Conservation (phyloP, 129 eudicot genomes). For the Flaveria robusta region DNA sequence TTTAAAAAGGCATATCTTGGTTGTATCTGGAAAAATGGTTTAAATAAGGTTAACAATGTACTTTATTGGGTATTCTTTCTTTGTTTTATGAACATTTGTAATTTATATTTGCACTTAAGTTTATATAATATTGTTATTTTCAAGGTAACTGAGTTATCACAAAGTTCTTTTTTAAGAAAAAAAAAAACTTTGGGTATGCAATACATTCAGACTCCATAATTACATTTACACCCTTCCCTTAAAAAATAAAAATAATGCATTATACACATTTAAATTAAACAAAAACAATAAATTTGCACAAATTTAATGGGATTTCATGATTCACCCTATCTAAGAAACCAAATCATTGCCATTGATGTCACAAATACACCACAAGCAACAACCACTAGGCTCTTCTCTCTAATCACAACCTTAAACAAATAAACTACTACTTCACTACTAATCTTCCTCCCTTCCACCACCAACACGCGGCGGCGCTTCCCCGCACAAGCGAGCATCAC, state of each 20-base stretch:
- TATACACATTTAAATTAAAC: neutral
- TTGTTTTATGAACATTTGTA: neutral
- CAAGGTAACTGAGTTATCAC: too few relatives aligned
- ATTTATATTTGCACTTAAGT: neutral
- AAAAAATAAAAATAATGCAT: neutral
- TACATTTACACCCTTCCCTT: neutral
- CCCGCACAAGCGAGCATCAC: constrained; percentile 77
- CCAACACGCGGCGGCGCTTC: constrained; percentile 73
- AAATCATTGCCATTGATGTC: constrained; percentile 50
- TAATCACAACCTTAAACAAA: constrained; percentile 48
- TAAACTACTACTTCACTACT: constrained; percentile 58
- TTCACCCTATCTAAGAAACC: constrained; percentile 15
- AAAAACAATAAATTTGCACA: neutral
- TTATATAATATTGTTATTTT: too few relatives aligned
- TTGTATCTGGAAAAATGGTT: neutral
- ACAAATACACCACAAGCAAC: constrained; percentile 55
- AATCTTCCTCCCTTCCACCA: constrained; percentile 62
- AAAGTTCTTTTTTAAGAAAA: too few relatives aligned
- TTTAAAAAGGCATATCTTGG: too few relatives aligned
- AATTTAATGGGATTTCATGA: neutral
- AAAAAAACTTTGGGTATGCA: too few relatives aligned
- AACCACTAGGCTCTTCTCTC: constrained; percentile 47
- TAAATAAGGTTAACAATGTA: neutral
- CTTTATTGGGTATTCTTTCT: neutral
- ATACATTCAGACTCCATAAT: neutral